phyloP scores from a whole-genome alignment of 768 basidiomycete species.

The Suillus lakei region DNA sequence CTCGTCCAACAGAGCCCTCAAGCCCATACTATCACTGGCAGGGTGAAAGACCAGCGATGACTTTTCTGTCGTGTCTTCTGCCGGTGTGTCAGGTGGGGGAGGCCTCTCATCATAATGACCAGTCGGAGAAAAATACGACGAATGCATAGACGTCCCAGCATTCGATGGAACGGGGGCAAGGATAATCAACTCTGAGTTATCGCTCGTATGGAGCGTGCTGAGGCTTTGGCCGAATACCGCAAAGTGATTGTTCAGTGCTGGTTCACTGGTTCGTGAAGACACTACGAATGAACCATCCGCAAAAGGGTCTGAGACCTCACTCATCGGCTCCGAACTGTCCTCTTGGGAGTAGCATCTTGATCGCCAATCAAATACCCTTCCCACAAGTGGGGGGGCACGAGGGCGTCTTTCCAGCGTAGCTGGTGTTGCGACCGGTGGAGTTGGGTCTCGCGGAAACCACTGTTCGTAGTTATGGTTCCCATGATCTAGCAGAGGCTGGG shows the following conservation, averaged over 20 bases:
- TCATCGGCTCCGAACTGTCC: conserved; percentile 18
- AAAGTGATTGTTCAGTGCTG: conserved; percentile 9
- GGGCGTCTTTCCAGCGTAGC: conserved; percentile 3
- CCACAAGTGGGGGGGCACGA: conserved; percentile 1
- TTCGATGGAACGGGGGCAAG: conserved; percentile 11
- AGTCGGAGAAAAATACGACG: conserved; percentile 15
- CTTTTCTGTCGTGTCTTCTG: background rate
- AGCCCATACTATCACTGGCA: conserved; percentile 16
- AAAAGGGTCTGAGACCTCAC: conserved; percentile 22
- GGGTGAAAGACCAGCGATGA: background rate
- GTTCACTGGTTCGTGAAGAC: conserved; percentile 18
- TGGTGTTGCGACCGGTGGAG: conserved; percentile 1
- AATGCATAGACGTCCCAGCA: conserved; percentile 7
- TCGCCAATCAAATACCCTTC: background rate
- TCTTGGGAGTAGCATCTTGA: conserved; percentile 1
- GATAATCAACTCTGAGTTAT: conserved; percentile 27
- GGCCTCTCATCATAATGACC: conserved; percentile 23
- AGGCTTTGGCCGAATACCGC: background rate
- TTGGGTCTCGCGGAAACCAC: conserved; percentile 6
- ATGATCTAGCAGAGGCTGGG: background rate
- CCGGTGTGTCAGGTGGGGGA: background rate
- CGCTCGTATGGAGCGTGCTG: conserved; percentile 12
- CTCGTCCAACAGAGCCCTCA: conserved; percentile 23
- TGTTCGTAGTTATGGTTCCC: background rate
- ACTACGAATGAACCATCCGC: conserved; percentile 12